Conservation (phyloP, 768 basidiomycete species). For the Crepidotus variabilis region DNA sequence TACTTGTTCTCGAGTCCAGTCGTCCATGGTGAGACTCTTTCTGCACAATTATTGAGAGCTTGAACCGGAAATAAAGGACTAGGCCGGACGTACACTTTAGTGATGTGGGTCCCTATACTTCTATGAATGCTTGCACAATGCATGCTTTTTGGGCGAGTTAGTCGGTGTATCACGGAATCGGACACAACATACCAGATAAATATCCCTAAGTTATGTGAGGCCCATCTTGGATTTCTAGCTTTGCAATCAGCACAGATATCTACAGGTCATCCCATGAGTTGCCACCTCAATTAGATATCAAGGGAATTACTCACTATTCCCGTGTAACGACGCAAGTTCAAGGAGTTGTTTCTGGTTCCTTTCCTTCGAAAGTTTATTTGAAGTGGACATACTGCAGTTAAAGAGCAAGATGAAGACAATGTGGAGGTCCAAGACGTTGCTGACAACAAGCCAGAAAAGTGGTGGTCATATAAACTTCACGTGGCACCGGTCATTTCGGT, state of each 20-base stretch:
- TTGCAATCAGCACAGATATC: conserved; percentile 93
- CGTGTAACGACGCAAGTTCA: conserved; percentile 68
- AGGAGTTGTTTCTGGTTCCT: conserved; percentile 63
- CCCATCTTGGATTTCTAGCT: conserved; percentile 84
- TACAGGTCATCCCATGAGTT: conserved; percentile 24
- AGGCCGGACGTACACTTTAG: conserved; percentile 71
- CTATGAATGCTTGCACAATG: conserved; percentile 90
- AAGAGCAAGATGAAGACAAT: not conserved
- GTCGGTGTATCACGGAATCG: conserved; percentile 5
- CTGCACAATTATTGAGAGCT: conserved; percentile 32
- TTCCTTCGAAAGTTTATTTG: conserved; percentile 60
- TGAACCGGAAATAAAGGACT: not conserved
- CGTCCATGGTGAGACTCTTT: conserved; percentile 86
- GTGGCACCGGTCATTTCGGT: too few species aligned
- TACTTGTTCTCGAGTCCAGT: conserved; percentile 86
- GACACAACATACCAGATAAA: conserved; percentile 68
- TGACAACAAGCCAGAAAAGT: not conserved
- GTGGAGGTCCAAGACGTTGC: not conserved
- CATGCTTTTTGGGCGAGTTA: conserved; percentile 43
- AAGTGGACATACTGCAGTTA: conserved; percentile 25
- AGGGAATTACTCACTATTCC: conserved; percentile 62
- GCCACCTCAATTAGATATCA: not conserved
- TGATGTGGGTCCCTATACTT: conserved; percentile 90
- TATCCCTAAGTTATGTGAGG: conserved; percentile 83
- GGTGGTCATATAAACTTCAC: too few species aligned